Percentiles rank a stretch among this genome's conserved stretches.
Conservation (phyloP, 495 filamentous ascomycete genomes). For the Coniosporium apollinis region DNA sequence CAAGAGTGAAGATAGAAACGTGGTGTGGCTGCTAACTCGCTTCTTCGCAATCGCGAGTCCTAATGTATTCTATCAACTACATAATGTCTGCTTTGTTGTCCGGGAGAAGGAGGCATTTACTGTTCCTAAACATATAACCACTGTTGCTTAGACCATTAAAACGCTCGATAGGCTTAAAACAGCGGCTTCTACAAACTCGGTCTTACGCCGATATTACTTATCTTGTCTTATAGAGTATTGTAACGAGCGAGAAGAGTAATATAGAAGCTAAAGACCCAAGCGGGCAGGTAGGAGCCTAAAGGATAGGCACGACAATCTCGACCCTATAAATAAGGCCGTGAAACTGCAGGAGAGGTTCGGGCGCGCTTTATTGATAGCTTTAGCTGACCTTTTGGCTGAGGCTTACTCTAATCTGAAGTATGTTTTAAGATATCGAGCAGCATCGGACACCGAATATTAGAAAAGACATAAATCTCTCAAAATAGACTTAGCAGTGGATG, state of each 20-base stretch:
- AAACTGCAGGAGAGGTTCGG: background rate
- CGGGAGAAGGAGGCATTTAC: background rate
- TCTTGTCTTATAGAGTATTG: background rate
- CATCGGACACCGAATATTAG: background rate
- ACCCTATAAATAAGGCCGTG: background rate
- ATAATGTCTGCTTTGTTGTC: background rate
- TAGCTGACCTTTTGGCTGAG: background rate
- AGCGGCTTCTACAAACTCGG: background rate
- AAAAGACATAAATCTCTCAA: background rate
- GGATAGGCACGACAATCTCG: background rate
- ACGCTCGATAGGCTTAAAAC: background rate
- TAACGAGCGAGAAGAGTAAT: background rate
- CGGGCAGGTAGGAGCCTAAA: background rate
- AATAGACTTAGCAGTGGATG: too few species aligned
- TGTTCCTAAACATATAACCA: background rate
- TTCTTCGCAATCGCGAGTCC: background rate
- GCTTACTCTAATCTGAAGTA: background rate
- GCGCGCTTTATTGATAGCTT: background rate
- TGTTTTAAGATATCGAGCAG: background rate
- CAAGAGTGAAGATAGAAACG: background rate
- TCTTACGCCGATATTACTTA: background rate
- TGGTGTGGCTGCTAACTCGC: background rate
- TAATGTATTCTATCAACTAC: too few species aligned
- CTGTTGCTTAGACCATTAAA: background rate
- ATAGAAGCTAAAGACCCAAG: background rate